Base-by-base conservation (phyloP, 352 stramenopile genomes). In the Pythium plurisporium region DNA sequence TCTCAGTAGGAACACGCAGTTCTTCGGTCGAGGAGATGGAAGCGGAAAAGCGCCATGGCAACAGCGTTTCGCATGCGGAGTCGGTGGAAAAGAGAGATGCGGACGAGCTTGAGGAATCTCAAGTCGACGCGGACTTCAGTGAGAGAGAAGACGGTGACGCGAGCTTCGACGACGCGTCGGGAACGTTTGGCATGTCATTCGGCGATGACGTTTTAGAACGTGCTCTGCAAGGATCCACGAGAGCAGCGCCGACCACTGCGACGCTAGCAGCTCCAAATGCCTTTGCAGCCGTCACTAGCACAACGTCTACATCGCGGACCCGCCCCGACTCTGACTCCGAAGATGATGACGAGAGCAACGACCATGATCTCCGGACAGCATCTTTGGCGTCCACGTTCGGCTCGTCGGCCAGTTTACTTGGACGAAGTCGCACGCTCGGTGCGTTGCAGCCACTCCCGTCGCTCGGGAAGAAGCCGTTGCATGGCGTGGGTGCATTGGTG, bases 391-490 rank as follows among this genome's bases (percentile, higher is more conserved):
- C 41, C 4, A 27, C 41, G 27, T 27, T 30, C 12, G 15, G 19
- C 1, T 61, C 53, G 22, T 29, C 41, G 22, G 14, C 44, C 3
- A 2, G 51, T 27, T 23, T 55, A 22, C 30, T 45, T 7, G 58
- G 58, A 17, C 41, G 19, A 8, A 34, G 9, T 12, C 36, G 49
- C 4, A 36, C 48, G 12, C 40, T 56, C 15, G 46, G 55, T 23
- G 29, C 49, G n/a, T 42, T 65, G 12, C 47, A 65, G 33, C 47
- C 59, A 9, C 46, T 62, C n/a, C 46, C 52, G 8, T 49, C 60
- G 6, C 60, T 67, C 5, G 29, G 30, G 1, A 61, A 53, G 30
- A 66, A 44, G 44, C 51, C 59, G 27, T 17, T 55, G 14, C 51
- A 37, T 5, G 59, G 59, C 17, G 36, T 58, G 7, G 27, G 41